Percentiles rank a stretch among this genome's conserved stretches.
These are phyloP conservation scores for Baorangia bicolor DNA, from an alignment of 768 basidiomycete species.

Conservation along the genomic window DNA sequence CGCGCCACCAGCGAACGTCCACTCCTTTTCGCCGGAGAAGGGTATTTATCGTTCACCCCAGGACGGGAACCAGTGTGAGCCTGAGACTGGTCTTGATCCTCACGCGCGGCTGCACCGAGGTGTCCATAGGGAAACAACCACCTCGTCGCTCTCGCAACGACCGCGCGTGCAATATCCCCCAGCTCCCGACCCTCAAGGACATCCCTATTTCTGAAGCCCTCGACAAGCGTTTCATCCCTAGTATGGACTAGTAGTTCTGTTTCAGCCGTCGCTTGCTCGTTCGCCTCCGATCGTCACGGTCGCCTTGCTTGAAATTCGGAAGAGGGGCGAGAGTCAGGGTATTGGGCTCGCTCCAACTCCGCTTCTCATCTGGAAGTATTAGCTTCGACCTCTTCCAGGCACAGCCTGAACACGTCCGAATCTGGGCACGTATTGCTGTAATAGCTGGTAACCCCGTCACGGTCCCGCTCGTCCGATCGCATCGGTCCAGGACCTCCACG, in stretches of 20 bases:
- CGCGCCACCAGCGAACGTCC: slow-evolving; percentile 5
- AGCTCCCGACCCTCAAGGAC: neutral
- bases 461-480: slow-evolving; percentile 2
- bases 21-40: slow-evolving; percentile 5
- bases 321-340: neutral
- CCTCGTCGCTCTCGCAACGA: slow-evolving; percentile 18
- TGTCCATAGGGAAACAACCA: slow-evolving; percentile 27
- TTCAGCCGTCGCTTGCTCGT: neutral
- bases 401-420: slow-evolving; percentile 27
- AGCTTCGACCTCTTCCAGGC: slow-evolving; percentile 28
- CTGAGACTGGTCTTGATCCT: neutral
- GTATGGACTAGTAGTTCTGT: neutral
- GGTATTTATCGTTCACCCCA: neutral
- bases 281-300: neutral
- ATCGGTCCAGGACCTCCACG: too few species aligned
- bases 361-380: slow-evolving; percentile 19
- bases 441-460: slow-evolving; percentile 31
- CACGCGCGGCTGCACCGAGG: neutral
- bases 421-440: slow-evolving; percentile 19
- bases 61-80: too few species aligned
- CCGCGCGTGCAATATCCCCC: slow-evolving; percentile 9
- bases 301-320: neutral
- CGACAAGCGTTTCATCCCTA: neutral
- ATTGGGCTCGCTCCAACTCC: neutral
- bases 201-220: neutral